These are phyloP conservation scores for Hortiboletus flavorubellus DNA, from an alignment of 768 basidiomycete genomes.

Conservation along the genomic window DNA sequence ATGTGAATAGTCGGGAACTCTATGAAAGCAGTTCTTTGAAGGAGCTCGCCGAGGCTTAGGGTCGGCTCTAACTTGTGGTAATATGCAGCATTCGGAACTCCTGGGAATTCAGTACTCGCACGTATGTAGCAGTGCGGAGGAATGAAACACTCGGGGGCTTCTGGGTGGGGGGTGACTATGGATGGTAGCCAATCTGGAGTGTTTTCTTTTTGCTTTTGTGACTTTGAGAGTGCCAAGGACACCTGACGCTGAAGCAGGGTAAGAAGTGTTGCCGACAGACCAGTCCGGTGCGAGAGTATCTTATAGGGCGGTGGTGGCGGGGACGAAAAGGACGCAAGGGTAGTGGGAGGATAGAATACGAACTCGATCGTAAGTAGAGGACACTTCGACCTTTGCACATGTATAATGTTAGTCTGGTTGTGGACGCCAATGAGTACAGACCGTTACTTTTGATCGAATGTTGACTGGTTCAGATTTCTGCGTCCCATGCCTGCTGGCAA, in stretches of 20 bases:
- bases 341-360: constrained; percentile 56
- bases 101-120: constrained; percentile 35
- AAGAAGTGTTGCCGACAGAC: constrained; percentile 46
- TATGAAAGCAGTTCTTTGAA: constrained; percentile 65
- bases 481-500: constrained; percentile 83
- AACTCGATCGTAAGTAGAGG: constrained; percentile 73
- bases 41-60: constrained; percentile 41
- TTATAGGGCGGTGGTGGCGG: constrained; percentile 40
- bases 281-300: constrained; percentile 64
- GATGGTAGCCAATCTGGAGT: constrained; percentile 54
- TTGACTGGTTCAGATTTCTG: constrained; percentile 73
- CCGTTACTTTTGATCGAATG: constrained; percentile 77
- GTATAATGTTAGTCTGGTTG: constrained; percentile 11
- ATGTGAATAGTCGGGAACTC: constrained; percentile 86
- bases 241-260: constrained; percentile 47
- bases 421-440: constrained; percentile 10
- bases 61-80: constrained; percentile 60
- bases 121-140: constrained; percentile 61
- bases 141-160: constrained; percentile 53
- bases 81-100: constrained; percentile 27
- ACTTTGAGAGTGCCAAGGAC: constrained; percentile 17
- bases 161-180: constrained; percentile 50
- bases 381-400: constrained; percentile 59
- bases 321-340: constrained; percentile 38
- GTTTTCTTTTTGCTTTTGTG: constrained; percentile 46